A percentile compares a stretch with the other conserved stretches of the same genome.
These are phyloP conservation scores for Podospora bellae-mahoneyi DNA, from an alignment of 495 filamentous ascomycete genomes.

Conservation along the genomic window DNA sequence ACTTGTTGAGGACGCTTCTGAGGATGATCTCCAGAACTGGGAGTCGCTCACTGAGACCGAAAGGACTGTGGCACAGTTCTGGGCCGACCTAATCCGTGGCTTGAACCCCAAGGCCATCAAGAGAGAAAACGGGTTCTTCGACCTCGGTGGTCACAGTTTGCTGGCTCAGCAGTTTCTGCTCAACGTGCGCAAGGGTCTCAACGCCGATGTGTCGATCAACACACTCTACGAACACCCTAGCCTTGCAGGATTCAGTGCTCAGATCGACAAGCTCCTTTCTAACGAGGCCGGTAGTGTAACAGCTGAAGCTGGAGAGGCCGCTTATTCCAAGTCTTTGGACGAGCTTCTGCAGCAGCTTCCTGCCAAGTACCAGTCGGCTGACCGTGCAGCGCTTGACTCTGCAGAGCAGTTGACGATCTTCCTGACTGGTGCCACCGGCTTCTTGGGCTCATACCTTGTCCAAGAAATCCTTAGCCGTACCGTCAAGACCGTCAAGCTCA, in stretches of 20 bases:
- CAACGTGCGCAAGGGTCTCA: slow-evolving; percentile 60
- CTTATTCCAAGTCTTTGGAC: slow-evolving; percentile 60
- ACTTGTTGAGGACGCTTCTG: slow-evolving; percentile 52
- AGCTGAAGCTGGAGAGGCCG: slow-evolving; percentile 58
- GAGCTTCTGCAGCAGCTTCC: slow-evolving; percentile 37
- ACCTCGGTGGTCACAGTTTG: slow-evolving; percentile 83
- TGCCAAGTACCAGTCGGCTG: slow-evolving; percentile 39
- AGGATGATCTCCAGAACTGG: slow-evolving; percentile 68
- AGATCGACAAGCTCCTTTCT: slow-evolving; percentile 63
- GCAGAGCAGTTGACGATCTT: slow-evolving; percentile 59
- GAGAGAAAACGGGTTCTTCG: slow-evolving; percentile 74
- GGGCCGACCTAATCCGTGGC: slow-evolving; percentile 50
- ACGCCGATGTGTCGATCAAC: slow-evolving; percentile 68
- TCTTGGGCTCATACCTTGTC: slow-evolving; percentile 80
- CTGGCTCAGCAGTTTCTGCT: slow-evolving; percentile 80
- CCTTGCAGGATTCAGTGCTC: slow-evolving; percentile 65
- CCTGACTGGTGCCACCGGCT: slow-evolving; percentile 88
- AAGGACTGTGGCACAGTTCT: slow-evolving; percentile 34
- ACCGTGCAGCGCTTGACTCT: slow-evolving; percentile 28
- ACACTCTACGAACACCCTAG: slow-evolving; percentile 74
- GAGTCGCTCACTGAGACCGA: slow-evolving; percentile 49
- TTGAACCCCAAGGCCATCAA: slow-evolving; percentile 58
- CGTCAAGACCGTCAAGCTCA: slow-evolving; percentile 58
- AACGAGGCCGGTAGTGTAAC: slow-evolving; percentile 38
- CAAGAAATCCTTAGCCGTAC: slow-evolving; percentile 65